Conservation (phyloP, 2,329 filamentous ascomycete genomes). For the Arthrobotrys iridis region DNA sequence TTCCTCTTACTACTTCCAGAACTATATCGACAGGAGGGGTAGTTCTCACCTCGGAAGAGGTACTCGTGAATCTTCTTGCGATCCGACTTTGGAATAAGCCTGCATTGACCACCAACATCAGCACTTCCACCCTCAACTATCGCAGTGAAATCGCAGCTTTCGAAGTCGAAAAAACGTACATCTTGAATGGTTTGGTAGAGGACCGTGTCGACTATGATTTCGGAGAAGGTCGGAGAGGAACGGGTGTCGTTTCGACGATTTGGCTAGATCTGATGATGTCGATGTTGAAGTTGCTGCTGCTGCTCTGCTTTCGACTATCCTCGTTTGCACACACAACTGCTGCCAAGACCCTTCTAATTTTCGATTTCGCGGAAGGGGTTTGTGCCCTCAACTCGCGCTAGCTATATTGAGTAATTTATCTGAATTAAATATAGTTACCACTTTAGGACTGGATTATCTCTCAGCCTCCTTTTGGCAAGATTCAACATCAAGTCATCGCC, state of each 20-base stretch:
- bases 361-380: slow-evolving; percentile 52
- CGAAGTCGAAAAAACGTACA: slow-evolving; percentile 45
- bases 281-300: slow-evolving; percentile 40
- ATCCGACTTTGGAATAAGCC: slow-evolving; percentile 99
- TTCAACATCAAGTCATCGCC: slow-evolving; percentile 39
- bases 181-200: slow-evolving; percentile 49
- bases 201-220: slow-evolving; percentile 41
- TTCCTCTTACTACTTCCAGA: background rate
- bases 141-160: background rate
- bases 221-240: slow-evolving; percentile 30
- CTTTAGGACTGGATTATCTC: background rate
- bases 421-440: slow-evolving; percentile 18
- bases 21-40: slow-evolving; percentile 25
- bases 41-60: slow-evolving; percentile 83
- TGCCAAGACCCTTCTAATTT: slow-evolving; percentile 42
- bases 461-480: slow-evolving; percentile 37
- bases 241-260: slow-evolving; percentile 36
- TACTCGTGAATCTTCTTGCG: slow-evolving; percentile 99
- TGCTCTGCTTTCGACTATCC: slow-evolving; percentile 34
- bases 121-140: slow-evolving; percentile 56
- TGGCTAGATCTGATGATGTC: slow-evolving; percentile 36
- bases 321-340: slow-evolving; percentile 51
- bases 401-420: slow-evolving; percentile 8
- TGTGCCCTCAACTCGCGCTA: slow-evolving; percentile 43
- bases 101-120: slow-evolving; percentile 60